Evolutionary conservation across 1,284 basidiomycete genomes (phyloP), one percentile per base, ranked within the genome.

Genomic region (Ganoderma resinaceum): DNA sequence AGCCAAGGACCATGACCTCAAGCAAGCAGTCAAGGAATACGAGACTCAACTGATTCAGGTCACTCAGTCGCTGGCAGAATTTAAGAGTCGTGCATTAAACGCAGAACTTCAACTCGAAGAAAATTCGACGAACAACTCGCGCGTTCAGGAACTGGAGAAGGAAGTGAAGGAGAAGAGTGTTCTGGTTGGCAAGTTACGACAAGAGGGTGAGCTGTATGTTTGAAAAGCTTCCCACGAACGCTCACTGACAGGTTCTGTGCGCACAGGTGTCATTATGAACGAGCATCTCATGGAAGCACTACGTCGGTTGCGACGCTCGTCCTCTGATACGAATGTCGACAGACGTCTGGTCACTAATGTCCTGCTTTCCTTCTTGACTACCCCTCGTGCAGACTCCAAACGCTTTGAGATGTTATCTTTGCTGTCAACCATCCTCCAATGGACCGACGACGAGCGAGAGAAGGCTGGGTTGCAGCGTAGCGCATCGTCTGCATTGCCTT

Each of bases 231-330:
- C 9, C 23, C 26, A 26, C 29, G 29, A 12, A 38, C 37, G 12
- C 23, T 26, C 1, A 11, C 23, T 42, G 26, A 46, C 20, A 46
- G 7, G 33, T 52, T 26, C n/a, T 37, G 14, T 38, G 6, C 55
- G 14, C 7, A 20, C 73, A 97, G 96, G 93, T 61, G 95, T 98
- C 11, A 96, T 99, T 66, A 91, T 97, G 77, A 99, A 99, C 76
- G 97, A 99, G 78, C 97, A 99, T 76, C 86, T 99, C 9, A 98
- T 96, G 74, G 97, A 99, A 80, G 97, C 98, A 0, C 87, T 99
- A n/a, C 92, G 97, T 18, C 90, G 97, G 29, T 84, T 99, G 58
- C 90, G 96, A 43, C 92, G 91, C 73, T 94, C 92, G 70, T 92
- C 94, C 2, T 89, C 93, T 1, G 95, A 95, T 69, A 92, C 89